These are phyloP conservation scores for Ganoderma multipileum DNA, from an alignment of 1,284 basidiomycete species.

Conservation along the genomic window DNA sequence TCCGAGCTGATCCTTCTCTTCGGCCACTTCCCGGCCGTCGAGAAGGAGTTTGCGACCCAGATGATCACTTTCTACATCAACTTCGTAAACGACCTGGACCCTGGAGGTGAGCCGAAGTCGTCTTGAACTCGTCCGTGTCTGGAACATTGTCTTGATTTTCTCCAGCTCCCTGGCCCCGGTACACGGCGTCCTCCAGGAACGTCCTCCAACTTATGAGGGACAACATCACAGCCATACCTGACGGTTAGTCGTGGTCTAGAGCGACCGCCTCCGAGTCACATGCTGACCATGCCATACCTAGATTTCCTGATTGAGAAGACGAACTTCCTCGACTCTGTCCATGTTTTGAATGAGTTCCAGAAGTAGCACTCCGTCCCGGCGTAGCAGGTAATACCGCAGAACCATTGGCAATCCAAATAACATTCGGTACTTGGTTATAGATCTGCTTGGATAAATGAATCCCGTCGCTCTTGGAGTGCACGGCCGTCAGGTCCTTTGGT, in stretches of 20 bases:
- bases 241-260: slow-evolving; percentile 46
- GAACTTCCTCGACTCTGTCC: slow-evolving; percentile 48
- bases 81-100: slow-evolving; percentile 59
- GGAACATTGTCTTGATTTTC: not conserved
- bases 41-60: slow-evolving; percentile 52
- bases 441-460: no score
- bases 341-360: slow-evolving; percentile 54
- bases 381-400: no score
- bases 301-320: slow-evolving; percentile 52
- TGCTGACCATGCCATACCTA: slow-evolving; percentile 30
- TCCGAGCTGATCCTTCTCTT: slow-evolving; percentile 58
- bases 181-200: slow-evolving; percentile 40
- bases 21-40: slow-evolving; percentile 52
- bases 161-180: slow-evolving; percentile 53
- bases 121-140: not conserved
- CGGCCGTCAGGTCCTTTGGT: no score
- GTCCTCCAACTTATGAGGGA: slow-evolving; percentile 56
- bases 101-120: slow-evolving; percentile 49
- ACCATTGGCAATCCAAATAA: no score
- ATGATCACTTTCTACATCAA: slow-evolving; percentile 60
- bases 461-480: no score
- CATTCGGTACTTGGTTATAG: no score
- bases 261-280: no score
- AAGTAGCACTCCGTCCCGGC: slow-evolving; percentile 38
- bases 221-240: slow-evolving; percentile 57